Conservation (phyloP, 164 flowering plant species). For the Malania oleifera region DNA sequence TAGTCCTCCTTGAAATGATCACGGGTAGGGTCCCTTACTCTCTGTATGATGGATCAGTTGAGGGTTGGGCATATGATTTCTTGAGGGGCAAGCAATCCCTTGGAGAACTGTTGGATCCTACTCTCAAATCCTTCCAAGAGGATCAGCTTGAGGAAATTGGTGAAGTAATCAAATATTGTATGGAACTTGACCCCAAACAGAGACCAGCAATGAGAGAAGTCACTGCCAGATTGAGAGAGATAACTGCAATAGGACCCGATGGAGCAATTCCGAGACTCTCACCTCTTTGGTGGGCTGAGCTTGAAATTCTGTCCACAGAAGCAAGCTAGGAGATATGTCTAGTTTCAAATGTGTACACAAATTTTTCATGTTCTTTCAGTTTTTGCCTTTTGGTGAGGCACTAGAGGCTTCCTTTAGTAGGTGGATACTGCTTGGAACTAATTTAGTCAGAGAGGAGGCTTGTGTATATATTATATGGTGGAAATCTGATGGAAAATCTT, state of each 20-base stretch:
- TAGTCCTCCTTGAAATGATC: conserved; percentile 55
- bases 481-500: too few species aligned
- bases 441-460: not conserved
- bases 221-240: conserved; percentile 40
- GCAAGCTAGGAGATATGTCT: conserved; percentile 20
- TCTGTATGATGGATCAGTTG: conserved; percentile 28
- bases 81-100: conserved; percentile 27
- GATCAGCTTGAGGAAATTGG: conserved; percentile 45
- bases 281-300: conserved; percentile 96
- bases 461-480: too few species aligned
- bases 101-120: conserved; percentile 58
- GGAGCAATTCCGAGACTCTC: conserved; percentile 59
- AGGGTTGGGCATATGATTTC: conserved; percentile 58
- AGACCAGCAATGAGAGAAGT: conserved; percentile 63
- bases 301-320: conserved; percentile 60
- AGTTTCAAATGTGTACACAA: not conserved
- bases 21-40: conserved; percentile 57
- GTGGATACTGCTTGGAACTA: conserved; percentile 13
- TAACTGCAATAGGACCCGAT: conserved; percentile 56
- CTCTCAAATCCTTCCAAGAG: conserved; percentile 36
- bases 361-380: not conserved
- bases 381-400: conserved; percentile 6
- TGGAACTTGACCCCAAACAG: conserved; percentile 30
- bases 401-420: conserved; percentile 12
- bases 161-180: conserved; percentile 46